Base-by-base conservation (phyloP, 805 yeast genomes). In the Schwanniomyces vanrijiae region DNA sequence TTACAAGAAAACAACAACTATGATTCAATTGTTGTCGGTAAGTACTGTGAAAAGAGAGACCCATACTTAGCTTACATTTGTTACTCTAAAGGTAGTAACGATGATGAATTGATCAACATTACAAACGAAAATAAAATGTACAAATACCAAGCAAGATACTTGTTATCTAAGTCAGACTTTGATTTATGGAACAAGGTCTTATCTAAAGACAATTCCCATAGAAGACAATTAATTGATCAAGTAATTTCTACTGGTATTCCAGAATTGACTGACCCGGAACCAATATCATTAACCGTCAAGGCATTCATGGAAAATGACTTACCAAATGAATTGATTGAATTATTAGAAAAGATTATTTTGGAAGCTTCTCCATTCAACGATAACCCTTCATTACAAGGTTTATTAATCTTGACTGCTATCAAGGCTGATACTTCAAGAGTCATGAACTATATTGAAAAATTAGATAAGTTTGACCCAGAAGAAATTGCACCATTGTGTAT, bases 81-180 rank as follows among this genome's bases (percentile, higher is more conserved):
- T 44, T 94, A 94, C 70, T 96, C 95, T 51, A 92, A 91, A 73
- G 99, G 99, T 64, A 76, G 79, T 45, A 91, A 92, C 60, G 97
- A 94, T 66, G 85, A 77, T 48, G 99, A 94, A 67, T 80, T 94
- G 61, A 82, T 94, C 60, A 78, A 81, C 62, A 90, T 94, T 68
- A 94, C 99, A 55, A 94, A 94, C 68, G 98, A 94, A 62, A 94
- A 94, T 68, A 82, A 94, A 58, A 94, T 94, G 99, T 94, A 88
- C 80, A 94, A 94, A 69, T 92, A 94, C 71, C 99, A 94, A 77
- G 98, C 98, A n/a, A 85, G 98, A 68, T 94, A 94, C 65, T 77
- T 94, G 59, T 80, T 94, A 57, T 76, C 82, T 51, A 87, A 96
- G 67, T 89, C 96, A n/a, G 97, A 94, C 64, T 75, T 83, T 20